These are phyloP conservation scores for Oldenlandia corymbosa DNA, from an alignment of 257 asterid species.

Conservation along the genomic window DNA sequence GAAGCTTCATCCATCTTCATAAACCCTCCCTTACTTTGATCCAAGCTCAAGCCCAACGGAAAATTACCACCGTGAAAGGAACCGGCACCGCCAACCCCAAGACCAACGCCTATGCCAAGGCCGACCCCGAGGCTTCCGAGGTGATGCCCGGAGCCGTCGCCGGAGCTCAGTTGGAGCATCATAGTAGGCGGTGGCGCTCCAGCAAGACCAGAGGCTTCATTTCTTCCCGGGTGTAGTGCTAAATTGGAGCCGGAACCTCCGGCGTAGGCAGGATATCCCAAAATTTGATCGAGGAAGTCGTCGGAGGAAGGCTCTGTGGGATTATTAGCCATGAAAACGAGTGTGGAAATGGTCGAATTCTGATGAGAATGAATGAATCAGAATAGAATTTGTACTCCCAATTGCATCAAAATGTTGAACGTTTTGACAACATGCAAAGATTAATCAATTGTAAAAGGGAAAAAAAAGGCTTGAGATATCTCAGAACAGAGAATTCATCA, in stretches of 20 bases:
- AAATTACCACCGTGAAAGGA: slow-evolving; percentile 41
- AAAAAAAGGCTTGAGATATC: not conserved
- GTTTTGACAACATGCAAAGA: not conserved
- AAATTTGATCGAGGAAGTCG: slow-evolving; percentile 84
- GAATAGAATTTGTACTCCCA: slow-evolving; percentile 1
- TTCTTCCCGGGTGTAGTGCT: slow-evolving; percentile 29
- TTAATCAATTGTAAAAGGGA: not conserved
- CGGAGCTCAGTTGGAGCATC: slow-evolving; percentile 41
- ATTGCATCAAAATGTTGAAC: slow-evolving; percentile 9
- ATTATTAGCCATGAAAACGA: slow-evolving; percentile 62
- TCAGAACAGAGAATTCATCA: too few species aligned
- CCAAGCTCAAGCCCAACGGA: slow-evolving; percentile 92
- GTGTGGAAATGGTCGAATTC: not conserved
- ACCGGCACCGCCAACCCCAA: slow-evolving; percentile 47
- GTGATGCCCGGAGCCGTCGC: slow-evolving; percentile 61
- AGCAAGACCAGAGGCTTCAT: slow-evolving; percentile 25
- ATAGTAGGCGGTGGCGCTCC: slow-evolving; percentile 34
- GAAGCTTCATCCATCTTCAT: slow-evolving; percentile 54
- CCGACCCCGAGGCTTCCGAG: slow-evolving; percentile 49
- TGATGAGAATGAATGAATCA: slow-evolving; percentile 13
- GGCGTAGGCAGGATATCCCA: slow-evolving; percentile 66
- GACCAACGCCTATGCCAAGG: too few species aligned
- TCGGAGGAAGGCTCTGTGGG: slow-evolving; percentile 67
- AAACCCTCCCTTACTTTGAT: slow-evolving; percentile 69
- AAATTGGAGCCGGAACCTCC: slow-evolving; percentile 42